Base-by-base conservation (phyloP, 345 rosid species). In the Eucalyptus erythrocorys region DNA sequence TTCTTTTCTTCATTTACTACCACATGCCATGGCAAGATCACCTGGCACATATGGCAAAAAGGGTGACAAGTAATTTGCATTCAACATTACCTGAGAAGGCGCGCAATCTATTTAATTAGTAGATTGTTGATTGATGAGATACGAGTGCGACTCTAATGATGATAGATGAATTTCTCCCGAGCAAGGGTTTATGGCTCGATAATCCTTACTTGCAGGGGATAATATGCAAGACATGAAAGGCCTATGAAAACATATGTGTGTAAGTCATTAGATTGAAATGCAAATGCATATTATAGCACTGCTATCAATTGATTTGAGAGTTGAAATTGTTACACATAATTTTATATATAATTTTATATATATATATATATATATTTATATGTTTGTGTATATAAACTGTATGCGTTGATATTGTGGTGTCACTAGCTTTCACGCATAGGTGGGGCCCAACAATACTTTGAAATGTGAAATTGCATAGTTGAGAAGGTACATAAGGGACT, bases 391-490 rank as follows among this genome's bases (percentile, higher is more conserved):
- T 12, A 30, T 30, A n/a, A 26, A 59, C 4, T n/a, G 10, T 64
- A n/a, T 1, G 19, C 1, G 17, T 15, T 32, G 40, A 32, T 17
- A n/a, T 3, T n/a, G 11, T 0, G 15, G 49, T 66, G 6, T 66
- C 37, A 32, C 76, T 32, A n/a, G 40, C 19, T 66, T n/a, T n/a
- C 76, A n/a, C 10, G 76, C 40, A n/a, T n/a, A 66, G 40, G 21
- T 66, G 40, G 19, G 37, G 22, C 21, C 37, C 4, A n/a, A 8
- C 21, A 16, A 9, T n/a, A 66, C 37, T 14, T 7, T 15, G 21
- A 66, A 66, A 66, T 66, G 76, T 4, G 40, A 32, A 15, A 66
- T 66, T 66, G 19, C 32, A 32, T 66, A 32, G 40, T 66, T n/a
- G 37, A 66, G 76, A n/a, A 66, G 40, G 11, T 32, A n/a, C 14